A percentile compares a stretch with the other conserved stretches of the same genome.
These are phyloP conservation scores for Talaromyces nanjingensis DNA, from an alignment of 495 filamentous ascomycete genomes.

Conservation along the genomic window DNA sequence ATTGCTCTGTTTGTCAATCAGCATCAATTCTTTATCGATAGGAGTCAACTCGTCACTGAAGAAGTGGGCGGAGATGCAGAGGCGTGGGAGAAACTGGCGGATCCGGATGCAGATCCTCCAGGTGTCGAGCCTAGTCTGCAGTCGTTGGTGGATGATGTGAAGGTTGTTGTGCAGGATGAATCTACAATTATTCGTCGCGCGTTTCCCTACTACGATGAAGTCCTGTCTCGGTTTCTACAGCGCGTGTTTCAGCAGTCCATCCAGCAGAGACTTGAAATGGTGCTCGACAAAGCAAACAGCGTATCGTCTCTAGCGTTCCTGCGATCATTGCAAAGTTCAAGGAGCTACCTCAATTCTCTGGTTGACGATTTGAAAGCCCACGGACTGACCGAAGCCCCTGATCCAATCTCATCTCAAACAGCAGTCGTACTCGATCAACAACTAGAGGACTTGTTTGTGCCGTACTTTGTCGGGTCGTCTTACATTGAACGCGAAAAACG, in stretches of 20 bases:
- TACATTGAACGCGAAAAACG: conserved; percentile 93
- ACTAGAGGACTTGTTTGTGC: conserved; percentile 91
- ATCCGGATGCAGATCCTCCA: conserved; percentile 86
- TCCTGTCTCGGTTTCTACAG: conserved; percentile 85
- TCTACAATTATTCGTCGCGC: conserved; percentile 91
- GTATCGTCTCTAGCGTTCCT: conserved; percentile 90
- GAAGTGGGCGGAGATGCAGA: conserved; percentile 80
- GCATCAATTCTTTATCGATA: conserved; percentile 97
- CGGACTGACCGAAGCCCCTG: conserved; percentile 90
- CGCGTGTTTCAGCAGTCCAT: conserved; percentile 96
- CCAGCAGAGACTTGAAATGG: conserved; percentile 92
- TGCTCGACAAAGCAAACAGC: conserved; percentile 84
- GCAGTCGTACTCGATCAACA: conserved; percentile 87
- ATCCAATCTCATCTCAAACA: conserved; percentile 80
- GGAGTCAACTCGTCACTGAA: conserved; percentile 81
- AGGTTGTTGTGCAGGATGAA: conserved; percentile 93
- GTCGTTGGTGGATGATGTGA: conserved; percentile 86
- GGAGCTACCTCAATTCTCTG: conserved; percentile 73
- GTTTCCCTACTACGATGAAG: conserved; percentile 93
- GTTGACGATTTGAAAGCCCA: conserved; percentile 93
- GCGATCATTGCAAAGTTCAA: conserved; percentile 80
- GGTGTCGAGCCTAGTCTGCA: conserved; percentile 89
- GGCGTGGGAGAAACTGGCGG: conserved; percentile 83
- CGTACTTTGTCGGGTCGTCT: conserved; percentile 86
- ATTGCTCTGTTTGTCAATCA: conserved; percentile 97